Base-by-base conservation (phyloP, 371 early-diverging fungal genomes). In the Mucor irregularis region DNA sequence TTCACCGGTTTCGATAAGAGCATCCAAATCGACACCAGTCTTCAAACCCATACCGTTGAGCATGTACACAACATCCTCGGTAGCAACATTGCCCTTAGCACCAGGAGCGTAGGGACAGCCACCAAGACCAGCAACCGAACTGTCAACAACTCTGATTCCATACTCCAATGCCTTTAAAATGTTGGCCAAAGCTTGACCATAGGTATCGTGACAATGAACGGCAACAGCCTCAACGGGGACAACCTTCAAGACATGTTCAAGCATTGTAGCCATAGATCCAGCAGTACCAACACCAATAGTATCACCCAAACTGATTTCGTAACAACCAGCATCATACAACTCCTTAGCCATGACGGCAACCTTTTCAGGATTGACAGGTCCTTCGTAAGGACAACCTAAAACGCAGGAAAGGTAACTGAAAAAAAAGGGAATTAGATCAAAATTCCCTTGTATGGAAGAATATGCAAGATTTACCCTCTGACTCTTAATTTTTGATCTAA, bases 91-190 rank as follows among this genome's bases (percentile, higher is more conserved):
- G 9, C 98, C 98, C 17, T 91, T 91, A 6, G 98, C 98, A 7
- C 97, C 97, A 40, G 87, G 86, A 4, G 97, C 97, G 78, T 94
- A 98, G 24, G 98, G 98, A 61, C 98, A 98, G 25, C 98, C 98
- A 38, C 97, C 95, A 68, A 98, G 80, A 10, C 98, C 98, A 17
- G 95, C 93, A 17, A 96, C 89, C 0, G 95, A 93, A 45, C 90
- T 88, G 68, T 98, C 98, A 4, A 98, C 92, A 0, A 91, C 89
- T 14, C 96, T 86, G 44, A 98, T 76, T 4, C 97, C 98, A 51
- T 83, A 78, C 78, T 92, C 84, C 5, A 95, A 61, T 0, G 97
- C 88, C 22, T 87, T 87, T 14, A 85, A 74, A 49, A 97, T 96
- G 59, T 98, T 98, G 30, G 93, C 97, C 34, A 98, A 74, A 0